phyloP scores from a whole-genome alignment of 1,284 basidiomycete genomes.

The Gomphus sp. region DNA sequence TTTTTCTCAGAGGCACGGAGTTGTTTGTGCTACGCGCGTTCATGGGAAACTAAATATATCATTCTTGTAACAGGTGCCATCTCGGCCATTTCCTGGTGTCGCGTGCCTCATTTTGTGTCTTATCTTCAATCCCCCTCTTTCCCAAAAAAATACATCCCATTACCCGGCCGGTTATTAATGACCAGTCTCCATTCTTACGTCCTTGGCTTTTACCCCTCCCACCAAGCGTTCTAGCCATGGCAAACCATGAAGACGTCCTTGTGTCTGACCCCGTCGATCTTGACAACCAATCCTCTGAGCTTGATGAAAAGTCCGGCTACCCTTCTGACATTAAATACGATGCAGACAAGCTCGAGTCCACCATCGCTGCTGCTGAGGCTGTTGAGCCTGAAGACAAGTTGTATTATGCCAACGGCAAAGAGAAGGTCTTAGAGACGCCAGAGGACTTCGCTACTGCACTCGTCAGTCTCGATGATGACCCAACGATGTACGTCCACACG shows the following conservation, averaged over 20 bases:
- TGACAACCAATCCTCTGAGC: neutral
- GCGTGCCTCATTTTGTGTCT: too few relatives aligned
- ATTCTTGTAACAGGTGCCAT: too few relatives aligned
- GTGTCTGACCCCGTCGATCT: neutral
- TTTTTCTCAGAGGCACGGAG: too few relatives aligned
- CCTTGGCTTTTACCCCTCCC: neutral
- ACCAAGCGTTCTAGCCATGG: neutral
- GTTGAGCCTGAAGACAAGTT: neutral
- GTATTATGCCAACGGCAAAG: conserved; percentile 5
- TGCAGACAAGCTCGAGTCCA: neutral
- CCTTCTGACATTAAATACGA: conserved; percentile 3
- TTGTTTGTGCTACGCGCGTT: too few relatives aligned
- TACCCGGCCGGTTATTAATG: too few relatives aligned
- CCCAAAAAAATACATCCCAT: too few relatives aligned
- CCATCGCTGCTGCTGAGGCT: neutral
- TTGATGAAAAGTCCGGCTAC: neutral
- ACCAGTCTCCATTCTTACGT: too few relatives aligned
- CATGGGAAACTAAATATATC: too few relatives aligned
- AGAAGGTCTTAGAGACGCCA: conserved; percentile 27
- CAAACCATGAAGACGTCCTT: neutral
- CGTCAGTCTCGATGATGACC: conserved; percentile 51
- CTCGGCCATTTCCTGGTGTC: too few relatives aligned
- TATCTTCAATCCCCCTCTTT: too few relatives aligned
- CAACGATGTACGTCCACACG: conserved; percentile 37
- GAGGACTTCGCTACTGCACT: conserved; percentile 39